Base-by-base conservation (phyloP, 2,329 filamentous ascomycete species). In the Aspergillus oerlinghausenensis region DNA sequence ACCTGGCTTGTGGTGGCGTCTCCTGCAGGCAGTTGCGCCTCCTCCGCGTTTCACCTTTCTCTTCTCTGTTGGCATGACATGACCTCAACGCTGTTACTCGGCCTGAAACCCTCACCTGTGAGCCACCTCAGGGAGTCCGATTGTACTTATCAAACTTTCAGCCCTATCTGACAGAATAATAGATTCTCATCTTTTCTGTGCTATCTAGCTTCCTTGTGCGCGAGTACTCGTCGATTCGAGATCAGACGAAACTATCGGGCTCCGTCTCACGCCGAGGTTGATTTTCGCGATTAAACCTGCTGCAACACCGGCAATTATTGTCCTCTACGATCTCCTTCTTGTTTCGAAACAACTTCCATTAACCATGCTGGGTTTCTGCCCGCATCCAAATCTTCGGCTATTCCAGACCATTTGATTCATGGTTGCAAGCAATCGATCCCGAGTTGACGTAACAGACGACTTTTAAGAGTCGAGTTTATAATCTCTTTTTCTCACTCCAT, bases 321-420 rank as follows among this genome's bases (percentile, higher is more conserved):
- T 43, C 23, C 50, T 28, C 50, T 29, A 14, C 47, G 6, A 52
- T 47, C n/a, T 25, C 49, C 25, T 52, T 48, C 23, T 29, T 25
- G 28, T 53, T 35, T 58, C 25, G 54, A 57, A 45, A 5, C 5
- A 38, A 51, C 49, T 49, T 52, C 28, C 28, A 32, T 63, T 56
- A 61, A 65, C 60, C 59, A 67, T 67, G 64, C 58, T 62, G 52
- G 43, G 47, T 58, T 56, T 55, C 54, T 52, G 54, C 50, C 50
- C 54, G 58, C 40, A 49, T 56, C 47, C 57, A 51, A 40, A 55
- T 47, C 49, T 58, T 47, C 49, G 53, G 54, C 57, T 60, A 51
- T 51, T 26, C 40, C 48, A 60, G 50, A 54, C 55, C 35, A 47
- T 61, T 50, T 65, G 58, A 65, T 57, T 56, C 55, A 60, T 54